These are phyloP conservation scores for Pestalotiopsis sp. DNA, from an alignment of 2,329 filamentous ascomycete genomes.

Conservation along the genomic window DNA sequence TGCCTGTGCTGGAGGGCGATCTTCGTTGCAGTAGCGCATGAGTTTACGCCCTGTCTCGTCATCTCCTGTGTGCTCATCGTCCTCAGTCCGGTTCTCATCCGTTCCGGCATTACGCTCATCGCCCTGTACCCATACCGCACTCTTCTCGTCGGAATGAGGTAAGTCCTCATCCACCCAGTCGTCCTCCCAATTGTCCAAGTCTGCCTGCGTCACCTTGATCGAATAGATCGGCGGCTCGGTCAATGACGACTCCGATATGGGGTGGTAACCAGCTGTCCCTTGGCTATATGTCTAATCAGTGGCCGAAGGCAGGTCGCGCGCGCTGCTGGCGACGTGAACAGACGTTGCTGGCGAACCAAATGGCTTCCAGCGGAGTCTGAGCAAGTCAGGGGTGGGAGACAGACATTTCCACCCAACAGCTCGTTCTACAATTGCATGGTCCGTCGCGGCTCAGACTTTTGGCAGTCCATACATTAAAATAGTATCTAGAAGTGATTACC, in stretches of 20 bases:
- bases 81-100: not conserved
- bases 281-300: not conserved
- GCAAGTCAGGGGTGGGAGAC: not conserved
- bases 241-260: not conserved
- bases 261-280: not conserved
- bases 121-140: not conserved
- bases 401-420: too few species aligned
- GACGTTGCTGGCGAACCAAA: not conserved
- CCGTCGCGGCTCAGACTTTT: too few species aligned
- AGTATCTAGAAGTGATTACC: too few species aligned
- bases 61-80: not conserved
- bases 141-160: not conserved
- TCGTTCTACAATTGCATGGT: too few species aligned
- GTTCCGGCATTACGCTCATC: not conserved
- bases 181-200: not conserved
- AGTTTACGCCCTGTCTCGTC: constrained; percentile 2
- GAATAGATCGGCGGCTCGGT: not conserved
- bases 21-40: not conserved
- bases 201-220: not conserved
- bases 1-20: not conserved
- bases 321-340: not conserved
- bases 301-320: not conserved
- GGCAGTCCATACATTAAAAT: too few species aligned
- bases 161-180: not conserved
- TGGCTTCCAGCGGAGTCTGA: not conserved